Conservation (phyloP, 257 asterid species). For the Plantago elongata region DNA sequence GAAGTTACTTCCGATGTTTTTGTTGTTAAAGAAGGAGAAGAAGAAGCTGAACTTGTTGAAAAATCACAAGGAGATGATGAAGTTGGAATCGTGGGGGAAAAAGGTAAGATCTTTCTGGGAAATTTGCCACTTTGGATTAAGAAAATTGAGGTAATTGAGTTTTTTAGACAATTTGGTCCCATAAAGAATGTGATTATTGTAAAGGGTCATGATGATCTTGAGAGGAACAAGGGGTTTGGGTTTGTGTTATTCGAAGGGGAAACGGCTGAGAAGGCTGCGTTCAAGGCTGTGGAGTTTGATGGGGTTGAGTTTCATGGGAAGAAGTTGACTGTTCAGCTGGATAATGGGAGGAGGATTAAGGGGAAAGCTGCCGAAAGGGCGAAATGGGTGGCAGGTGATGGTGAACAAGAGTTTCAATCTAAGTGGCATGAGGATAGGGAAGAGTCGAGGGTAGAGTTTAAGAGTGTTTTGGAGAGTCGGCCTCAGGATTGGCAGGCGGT, state of each 20-base stretch:
- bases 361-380: constrained; percentile 42
- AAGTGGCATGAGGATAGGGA: constrained; percentile 96
- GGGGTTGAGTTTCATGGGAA: constrained; percentile 97
- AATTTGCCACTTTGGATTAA: constrained; percentile 85
- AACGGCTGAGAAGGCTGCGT: constrained; percentile 77
- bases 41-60: constrained; percentile 22
- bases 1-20: background rate
- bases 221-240: constrained; percentile 92
- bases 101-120: constrained; percentile 87
- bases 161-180: constrained; percentile 92
- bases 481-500: constrained; percentile 97
- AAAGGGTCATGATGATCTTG: constrained; percentile 74
- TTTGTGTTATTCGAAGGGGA: constrained; percentile 72
- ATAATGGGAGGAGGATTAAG: constrained; percentile 71
- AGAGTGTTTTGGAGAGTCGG: constrained; percentile 68
- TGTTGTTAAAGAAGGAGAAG: constrained; percentile 2
- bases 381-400: constrained; percentile 52
- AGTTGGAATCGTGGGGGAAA: constrained; percentile 54
- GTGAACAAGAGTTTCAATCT: constrained; percentile 43
- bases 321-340: constrained; percentile 79
- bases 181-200: constrained; percentile 74
- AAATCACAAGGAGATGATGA: constrained; percentile 32
- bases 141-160: constrained; percentile 72
- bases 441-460: constrained; percentile 56
- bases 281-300: constrained; percentile 94